Conservation (phyloP, 1,284 basidiomycete genomes). For the Fistulinella cinereoalba region DNA sequence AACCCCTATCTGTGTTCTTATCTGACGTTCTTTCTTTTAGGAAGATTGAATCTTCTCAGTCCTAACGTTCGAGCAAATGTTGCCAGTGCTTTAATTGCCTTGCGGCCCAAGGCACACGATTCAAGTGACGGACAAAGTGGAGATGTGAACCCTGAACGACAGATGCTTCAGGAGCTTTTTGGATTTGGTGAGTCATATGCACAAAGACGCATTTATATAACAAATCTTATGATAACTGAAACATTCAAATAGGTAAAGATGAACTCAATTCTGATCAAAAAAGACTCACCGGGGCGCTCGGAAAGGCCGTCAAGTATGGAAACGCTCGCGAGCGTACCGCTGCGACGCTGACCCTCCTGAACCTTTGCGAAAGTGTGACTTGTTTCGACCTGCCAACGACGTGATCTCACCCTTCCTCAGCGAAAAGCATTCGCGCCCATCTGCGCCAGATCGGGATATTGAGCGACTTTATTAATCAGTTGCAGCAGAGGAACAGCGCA, state of each 20-base stretch:
- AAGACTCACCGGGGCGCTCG: constrained; percentile 12
- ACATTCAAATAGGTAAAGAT: constrained; percentile 9
- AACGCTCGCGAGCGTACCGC: constrained; percentile 13
- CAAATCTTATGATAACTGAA: no score
- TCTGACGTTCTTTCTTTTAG: constrained; percentile 2
- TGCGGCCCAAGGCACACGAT: neutral
- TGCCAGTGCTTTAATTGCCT: constrained; percentile 9
- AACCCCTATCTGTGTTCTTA: neutral
- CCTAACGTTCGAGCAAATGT: constrained; percentile 16
- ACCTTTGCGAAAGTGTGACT: constrained; percentile 12
- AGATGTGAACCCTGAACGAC: neutral
- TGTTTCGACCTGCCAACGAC: neutral
- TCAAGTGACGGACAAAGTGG: neutral
- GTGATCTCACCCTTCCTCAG: constrained; percentile 9
- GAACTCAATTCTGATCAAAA: constrained; percentile 3
- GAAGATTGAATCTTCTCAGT: constrained; percentile 2
- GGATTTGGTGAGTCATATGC: constrained; percentile 16
- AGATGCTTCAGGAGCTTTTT: constrained; percentile 14
- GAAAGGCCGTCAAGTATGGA: neutral
- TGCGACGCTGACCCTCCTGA: constrained; percentile 21
- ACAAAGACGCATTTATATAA: no score
- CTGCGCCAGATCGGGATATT: constrained; percentile 3
- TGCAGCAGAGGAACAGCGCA: constrained; percentile 7
- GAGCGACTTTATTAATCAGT: constrained; percentile 7
- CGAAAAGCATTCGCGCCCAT: neutral